phyloP scores from a whole-genome alignment of 192 early-diverging fungal species.

The Gamsiella multidivaricata region DNA sequence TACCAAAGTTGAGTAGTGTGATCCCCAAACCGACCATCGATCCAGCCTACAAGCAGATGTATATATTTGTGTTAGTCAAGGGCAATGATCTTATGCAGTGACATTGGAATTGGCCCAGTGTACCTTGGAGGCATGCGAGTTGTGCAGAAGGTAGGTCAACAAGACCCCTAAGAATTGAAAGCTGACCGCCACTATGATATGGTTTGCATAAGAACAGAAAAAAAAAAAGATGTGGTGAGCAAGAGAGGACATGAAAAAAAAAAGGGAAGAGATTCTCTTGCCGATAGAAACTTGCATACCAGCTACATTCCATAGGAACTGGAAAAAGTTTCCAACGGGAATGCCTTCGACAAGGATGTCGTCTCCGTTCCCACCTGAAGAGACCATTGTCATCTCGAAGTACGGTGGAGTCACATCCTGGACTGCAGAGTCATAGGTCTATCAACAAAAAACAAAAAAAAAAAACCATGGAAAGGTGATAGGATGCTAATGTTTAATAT shows the following conservation, averaged over 20 bases:
- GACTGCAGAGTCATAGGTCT: constrained; percentile 82
- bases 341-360: constrained; percentile 87
- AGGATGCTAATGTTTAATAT: too few species aligned
- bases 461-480: neutral
- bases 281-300: too few species aligned
- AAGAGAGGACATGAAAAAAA: neutral
- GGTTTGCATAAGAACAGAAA: constrained; percentile 1
- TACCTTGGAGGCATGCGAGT: constrained; percentile 85
- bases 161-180: constrained; percentile 87
- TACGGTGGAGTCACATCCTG: constrained; percentile 80
- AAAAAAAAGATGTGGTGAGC: neutral
- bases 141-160: constrained; percentile 88
- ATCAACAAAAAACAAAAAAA: constrained; percentile 4
- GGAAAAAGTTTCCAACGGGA: constrained; percentile 82
- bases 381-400: constrained; percentile 79
- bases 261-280: neutral
- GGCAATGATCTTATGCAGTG: neutral
- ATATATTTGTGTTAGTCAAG: too few species aligned
- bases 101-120: neutral
- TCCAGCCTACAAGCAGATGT: constrained; percentile 62
- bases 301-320: constrained; percentile 82
- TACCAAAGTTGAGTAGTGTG: constrained; percentile 81
- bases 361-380: constrained; percentile 72
- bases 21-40: constrained; percentile 79
- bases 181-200: constrained; percentile 62